Percentiles rank a stretch among this genome's conserved stretches.
phyloP scores from a whole-genome alignment of 2,329 filamentous ascomycete genomes.

The Colletotrichum liriopes region DNA sequence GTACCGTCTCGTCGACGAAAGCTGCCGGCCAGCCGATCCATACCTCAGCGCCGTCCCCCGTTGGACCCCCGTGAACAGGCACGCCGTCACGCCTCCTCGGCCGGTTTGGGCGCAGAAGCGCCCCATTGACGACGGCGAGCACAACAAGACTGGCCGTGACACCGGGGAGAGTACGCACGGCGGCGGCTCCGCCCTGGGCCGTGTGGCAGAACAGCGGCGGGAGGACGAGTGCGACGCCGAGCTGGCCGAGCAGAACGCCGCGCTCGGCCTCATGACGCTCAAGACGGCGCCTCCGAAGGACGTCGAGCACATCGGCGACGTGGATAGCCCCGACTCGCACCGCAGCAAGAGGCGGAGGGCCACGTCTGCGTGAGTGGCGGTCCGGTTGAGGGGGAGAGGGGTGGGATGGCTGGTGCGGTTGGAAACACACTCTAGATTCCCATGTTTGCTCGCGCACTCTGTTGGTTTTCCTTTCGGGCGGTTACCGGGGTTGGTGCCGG shows the following conservation, averaged over 20 bases:
- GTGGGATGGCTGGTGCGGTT: slow-evolving; percentile 1
- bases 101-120: slow-evolving; percentile 46
- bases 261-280: slow-evolving; percentile 64
- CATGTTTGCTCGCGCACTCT: slow-evolving; percentile 30
- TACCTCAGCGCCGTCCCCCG: slow-evolving; percentile 63
- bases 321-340: slow-evolving; percentile 47
- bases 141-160: slow-evolving; percentile 46
- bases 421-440: slow-evolving; percentile 29
- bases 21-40: slow-evolving; percentile 52
- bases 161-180: slow-evolving; percentile 44
- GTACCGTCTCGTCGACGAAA: slow-evolving; percentile 40
- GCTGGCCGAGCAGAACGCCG: slow-evolving; percentile 62
- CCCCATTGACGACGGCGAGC: slow-evolving; percentile 49
- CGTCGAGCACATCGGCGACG: slow-evolving; percentile 37
- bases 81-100: slow-evolving; percentile 25
- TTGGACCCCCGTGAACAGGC: slow-evolving; percentile 46
- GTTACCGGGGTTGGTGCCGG: slow-evolving; percentile 16
- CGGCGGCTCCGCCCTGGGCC: slow-evolving; percentile 44
- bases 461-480: slow-evolving; percentile 9
- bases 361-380: slow-evolving; percentile 53
- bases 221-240: slow-evolving; percentile 42
- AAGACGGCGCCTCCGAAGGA: slow-evolving; percentile 47
- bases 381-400: background rate
- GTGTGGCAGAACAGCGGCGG: slow-evolving; percentile 16
- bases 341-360: slow-evolving; percentile 60